Conservation (phyloP, 169 alveolate species). For the Theileria equi region DNA sequence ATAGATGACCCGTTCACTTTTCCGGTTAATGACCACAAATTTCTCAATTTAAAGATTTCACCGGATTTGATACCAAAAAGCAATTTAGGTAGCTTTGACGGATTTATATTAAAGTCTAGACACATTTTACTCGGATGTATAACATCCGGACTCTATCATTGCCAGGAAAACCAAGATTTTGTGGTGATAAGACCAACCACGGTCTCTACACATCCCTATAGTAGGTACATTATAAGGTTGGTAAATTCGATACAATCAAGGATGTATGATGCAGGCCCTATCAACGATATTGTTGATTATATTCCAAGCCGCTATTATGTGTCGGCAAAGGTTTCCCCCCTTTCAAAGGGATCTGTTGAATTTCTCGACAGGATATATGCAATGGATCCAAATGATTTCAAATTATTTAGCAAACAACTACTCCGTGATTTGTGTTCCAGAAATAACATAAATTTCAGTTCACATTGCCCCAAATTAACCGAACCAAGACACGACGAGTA, state of each 20-base stretch:
- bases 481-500: slow-evolving; percentile 54
- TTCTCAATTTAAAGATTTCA: too few relatives aligned
- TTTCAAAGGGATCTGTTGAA: background rate
- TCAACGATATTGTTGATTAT: background rate
- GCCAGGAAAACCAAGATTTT: background rate
- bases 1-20: slow-evolving; percentile 36
- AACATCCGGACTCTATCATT: slow-evolving; percentile 5
- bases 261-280: background rate
- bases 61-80: background rate
- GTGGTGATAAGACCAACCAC: background rate
- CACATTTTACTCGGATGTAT: slow-evolving; percentile 3
- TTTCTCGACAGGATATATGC: slow-evolving; percentile 5
- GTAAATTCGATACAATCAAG: background rate
- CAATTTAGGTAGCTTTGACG: background rate
- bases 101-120: slow-evolving; percentile 5
- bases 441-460: background rate
- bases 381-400: background rate
- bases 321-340: background rate
- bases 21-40: slow-evolving; percentile 7
- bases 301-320: slow-evolving; percentile 5
- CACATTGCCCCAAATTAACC: slow-evolving; percentile 5
- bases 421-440: background rate
- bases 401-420: background rate
- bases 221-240: background rate
- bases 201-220: background rate